Evolutionary conservation across 768 basidiomycete species (phyloP).

Genomic region (Clathrus columnatus): DNA sequence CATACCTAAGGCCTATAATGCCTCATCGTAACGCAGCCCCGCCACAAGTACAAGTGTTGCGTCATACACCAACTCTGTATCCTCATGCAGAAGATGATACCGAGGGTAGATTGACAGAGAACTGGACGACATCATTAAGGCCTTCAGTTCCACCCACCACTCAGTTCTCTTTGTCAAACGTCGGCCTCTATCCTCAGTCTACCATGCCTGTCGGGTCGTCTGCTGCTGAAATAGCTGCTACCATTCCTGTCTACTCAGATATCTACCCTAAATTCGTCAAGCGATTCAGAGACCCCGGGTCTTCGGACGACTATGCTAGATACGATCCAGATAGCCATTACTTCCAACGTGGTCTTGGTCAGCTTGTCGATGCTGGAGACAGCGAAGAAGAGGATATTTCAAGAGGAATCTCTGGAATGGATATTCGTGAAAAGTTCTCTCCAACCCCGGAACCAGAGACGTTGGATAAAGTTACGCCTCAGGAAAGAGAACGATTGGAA

Average conservation of each 20-base stretch:
- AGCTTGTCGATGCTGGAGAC: constrained; percentile 58
- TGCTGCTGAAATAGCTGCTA: neutral
- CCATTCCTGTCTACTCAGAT: constrained; percentile 38
- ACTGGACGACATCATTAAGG: constrained; percentile 2
- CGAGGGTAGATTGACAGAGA: constrained; percentile 36
- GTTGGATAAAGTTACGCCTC: constrained; percentile 56
- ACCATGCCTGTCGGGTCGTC: constrained; percentile 20
- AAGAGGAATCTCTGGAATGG: constrained; percentile 31
- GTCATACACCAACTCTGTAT: constrained; percentile 63
- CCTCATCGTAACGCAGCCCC: constrained; percentile 2
- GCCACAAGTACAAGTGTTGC: constrained; percentile 9
- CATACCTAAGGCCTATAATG: neutral
- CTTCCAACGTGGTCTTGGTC: constrained; percentile 61
- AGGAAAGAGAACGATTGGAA: constrained; percentile 77
- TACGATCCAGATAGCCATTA: constrained; percentile 81
- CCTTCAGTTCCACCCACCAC: neutral
- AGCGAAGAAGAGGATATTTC: constrained; percentile 66
- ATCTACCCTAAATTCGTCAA: constrained; percentile 76
- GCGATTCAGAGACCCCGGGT: constrained; percentile 58
- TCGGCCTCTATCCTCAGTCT: constrained; percentile 22
- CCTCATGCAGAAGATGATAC: constrained; percentile 51
- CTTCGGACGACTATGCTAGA: constrained; percentile 56
- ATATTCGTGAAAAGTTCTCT: constrained; percentile 37
- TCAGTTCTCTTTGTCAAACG: constrained; percentile 12
- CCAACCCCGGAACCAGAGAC: constrained; percentile 53